Evolutionary conservation across 345 rosid species (phyloP).

Genomic region (Abelmoschus esculentus): DNA sequence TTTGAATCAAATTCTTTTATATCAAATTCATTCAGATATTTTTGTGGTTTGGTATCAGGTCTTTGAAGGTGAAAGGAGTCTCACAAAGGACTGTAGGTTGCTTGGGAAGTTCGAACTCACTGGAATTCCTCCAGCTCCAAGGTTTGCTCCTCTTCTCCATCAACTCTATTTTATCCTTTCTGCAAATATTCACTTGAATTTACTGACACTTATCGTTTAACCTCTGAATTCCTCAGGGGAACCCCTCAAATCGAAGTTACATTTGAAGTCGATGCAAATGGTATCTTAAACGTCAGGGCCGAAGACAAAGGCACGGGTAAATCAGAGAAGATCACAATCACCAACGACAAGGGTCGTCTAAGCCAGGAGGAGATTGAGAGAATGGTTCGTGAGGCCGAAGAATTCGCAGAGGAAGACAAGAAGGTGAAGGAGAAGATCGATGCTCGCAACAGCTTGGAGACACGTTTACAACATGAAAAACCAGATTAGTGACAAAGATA

Average conservation of each 20-base stretch:
- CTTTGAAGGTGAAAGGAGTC: conserved; percentile 98
- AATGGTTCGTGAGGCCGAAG: conserved; percentile 93
- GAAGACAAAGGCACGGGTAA: conserved; percentile 90
- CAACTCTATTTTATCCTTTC: neutral
- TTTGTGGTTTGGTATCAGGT: conserved; percentile 36
- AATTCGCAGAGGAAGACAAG: conserved; percentile 96
- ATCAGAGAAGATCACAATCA: conserved; percentile 90
- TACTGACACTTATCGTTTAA: neutral
- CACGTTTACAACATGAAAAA: conserved; percentile 94
- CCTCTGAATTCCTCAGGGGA: conserved; percentile 45
- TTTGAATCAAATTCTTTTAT: neutral
- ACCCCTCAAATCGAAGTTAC: conserved; percentile 98
- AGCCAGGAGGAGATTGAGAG: conserved; percentile 95
- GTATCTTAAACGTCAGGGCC: conserved; percentile 83
- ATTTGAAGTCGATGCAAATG: conserved; percentile 91
- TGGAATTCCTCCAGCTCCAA: conserved; percentile 91
- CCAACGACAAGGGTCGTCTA: conserved; percentile 91
- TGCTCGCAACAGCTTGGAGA: conserved; percentile 86
- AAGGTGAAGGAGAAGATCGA: conserved; percentile 89
- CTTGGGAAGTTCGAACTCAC: conserved; percentile 80
- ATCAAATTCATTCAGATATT: no score
- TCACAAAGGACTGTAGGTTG: conserved; percentile 82
- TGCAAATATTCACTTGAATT: neutral
- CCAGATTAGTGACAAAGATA: conserved; percentile 84
- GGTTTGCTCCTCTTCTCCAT: conserved; percentile 27